Conservation (phyloP, 1,139 yeast genomes). For the Saccharomyces hybrid region DNA sequence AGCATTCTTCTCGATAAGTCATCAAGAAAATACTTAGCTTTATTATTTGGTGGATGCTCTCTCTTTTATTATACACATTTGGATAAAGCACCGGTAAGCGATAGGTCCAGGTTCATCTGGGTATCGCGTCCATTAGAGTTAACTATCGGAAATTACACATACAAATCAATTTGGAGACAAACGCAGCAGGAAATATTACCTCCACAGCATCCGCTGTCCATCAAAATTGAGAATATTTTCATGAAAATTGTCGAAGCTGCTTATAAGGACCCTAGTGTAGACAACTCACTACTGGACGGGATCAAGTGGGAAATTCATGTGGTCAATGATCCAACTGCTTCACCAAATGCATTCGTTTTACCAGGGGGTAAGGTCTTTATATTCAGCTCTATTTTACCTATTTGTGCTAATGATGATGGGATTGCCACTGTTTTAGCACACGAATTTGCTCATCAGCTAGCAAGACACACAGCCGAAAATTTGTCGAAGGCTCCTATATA, state of each 20-base stretch:
- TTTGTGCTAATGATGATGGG: slow-evolving; percentile 79
- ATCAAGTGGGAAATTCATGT: slow-evolving; percentile 77
- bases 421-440: slow-evolving; percentile 89
- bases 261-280: slow-evolving; percentile 34
- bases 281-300: slow-evolving; percentile 23
- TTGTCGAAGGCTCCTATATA: slow-evolving; percentile 57
- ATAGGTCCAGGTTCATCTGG: slow-evolving; percentile 65
- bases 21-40: slow-evolving; percentile 24
- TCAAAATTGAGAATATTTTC: slow-evolving; percentile 53
- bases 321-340: slow-evolving; percentile 54
- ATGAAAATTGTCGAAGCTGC: slow-evolving; percentile 55
- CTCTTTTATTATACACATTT: slow-evolving; percentile 56
- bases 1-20: slow-evolving; percentile 21
- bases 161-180: slow-evolving; percentile 49
- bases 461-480: slow-evolving; percentile 84
- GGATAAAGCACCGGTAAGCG: slow-evolving; percentile 78
- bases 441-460: slow-evolving; percentile 88
- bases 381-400: slow-evolving; percentile 67
- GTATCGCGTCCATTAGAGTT: slow-evolving; percentile 61
- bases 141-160: slow-evolving; percentile 60
- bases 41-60: slow-evolving; percentile 31
- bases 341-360: slow-evolving; percentile 93
- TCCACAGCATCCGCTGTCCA: slow-evolving; percentile 45
- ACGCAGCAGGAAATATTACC: slow-evolving; percentile 44
- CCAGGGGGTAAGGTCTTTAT: slow-evolving; percentile 96